Percentiles rank a stretch among this genome's conserved stretches.
Conservation (phyloP, 1,284 basidiomycete genomes). For the Heliocybe sulcata region DNA sequence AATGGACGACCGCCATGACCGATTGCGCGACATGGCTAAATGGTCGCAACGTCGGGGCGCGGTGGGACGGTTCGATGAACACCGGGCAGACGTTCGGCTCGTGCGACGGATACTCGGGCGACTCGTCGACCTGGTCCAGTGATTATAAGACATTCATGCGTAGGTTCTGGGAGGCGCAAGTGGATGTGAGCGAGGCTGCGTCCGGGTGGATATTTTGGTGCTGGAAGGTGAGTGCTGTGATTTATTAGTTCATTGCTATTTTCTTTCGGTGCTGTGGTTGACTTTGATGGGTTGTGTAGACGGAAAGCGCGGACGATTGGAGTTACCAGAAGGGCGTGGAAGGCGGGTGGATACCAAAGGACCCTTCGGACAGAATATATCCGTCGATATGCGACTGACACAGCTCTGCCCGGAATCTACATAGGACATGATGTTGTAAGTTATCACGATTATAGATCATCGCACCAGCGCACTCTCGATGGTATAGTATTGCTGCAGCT, state of each 20-base stretch:
- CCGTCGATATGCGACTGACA: constrained; percentile 44
- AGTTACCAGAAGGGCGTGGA: constrained; percentile 62
- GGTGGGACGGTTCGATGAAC: constrained; percentile 56
- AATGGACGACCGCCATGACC: constrained; percentile 76
- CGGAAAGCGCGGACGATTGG: constrained; percentile 74
- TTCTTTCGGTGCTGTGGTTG: constrained; percentile 2
- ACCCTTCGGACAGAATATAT: constrained; percentile 55
- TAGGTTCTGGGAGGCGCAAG: constrained; percentile 78
- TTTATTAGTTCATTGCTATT: constrained; percentile 3
- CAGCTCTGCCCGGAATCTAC: background rate
- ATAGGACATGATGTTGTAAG: background rate
- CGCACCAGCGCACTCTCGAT: no score
- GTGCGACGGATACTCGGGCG: constrained; percentile 57
- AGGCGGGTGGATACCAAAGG: constrained; percentile 66
- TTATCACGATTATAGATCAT: background rate
- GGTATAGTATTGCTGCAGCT: no score
- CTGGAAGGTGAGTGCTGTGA: constrained; percentile 53
- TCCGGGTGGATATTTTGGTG: constrained; percentile 84
- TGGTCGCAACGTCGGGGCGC: constrained; percentile 62
- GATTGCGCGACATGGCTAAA: constrained; percentile 80
- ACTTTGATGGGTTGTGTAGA: constrained; percentile 19
- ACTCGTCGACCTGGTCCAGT: constrained; percentile 46
- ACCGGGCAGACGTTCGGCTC: constrained; percentile 36
- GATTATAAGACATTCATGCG: constrained; percentile 56
- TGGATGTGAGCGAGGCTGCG: constrained; percentile 52